These are phyloP conservation scores for Penicillium waksmanii DNA, from an alignment of 495 filamentous ascomycete genomes.

Conservation along the genomic window DNA sequence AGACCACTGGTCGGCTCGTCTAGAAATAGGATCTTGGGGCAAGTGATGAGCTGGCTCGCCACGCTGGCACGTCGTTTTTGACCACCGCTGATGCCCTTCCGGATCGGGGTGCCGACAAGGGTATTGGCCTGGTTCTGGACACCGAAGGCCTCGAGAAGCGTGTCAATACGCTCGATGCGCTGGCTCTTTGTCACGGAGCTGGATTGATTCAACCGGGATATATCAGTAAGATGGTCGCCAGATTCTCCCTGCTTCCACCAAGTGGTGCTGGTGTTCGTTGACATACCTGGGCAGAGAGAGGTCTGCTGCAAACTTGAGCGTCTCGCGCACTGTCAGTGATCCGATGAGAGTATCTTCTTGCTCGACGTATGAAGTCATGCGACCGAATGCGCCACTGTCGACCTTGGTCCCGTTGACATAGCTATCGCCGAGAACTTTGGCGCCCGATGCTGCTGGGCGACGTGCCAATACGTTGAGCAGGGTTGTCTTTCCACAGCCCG, in stretches of 20 bases:
- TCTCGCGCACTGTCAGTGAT: constrained; percentile 75
- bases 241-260: neutral
- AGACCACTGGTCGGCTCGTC: constrained; percentile 84
- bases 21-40: constrained; percentile 76
- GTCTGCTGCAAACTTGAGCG: constrained; percentile 68
- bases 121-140: constrained; percentile 65
- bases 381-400: constrained; percentile 35
- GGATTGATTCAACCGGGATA: constrained; percentile 6
- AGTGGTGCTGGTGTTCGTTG: too few relatives aligned
- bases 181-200: constrained; percentile 49
- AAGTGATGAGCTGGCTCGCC: constrained; percentile 77
- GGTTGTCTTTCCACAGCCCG: constrained; percentile 77
- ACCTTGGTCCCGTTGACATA: constrained; percentile 60
- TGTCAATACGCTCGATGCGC: constrained; percentile 55
- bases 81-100: constrained; percentile 78
- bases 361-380: constrained; percentile 74
- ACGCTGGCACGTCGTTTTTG: constrained; percentile 80
- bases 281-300: constrained; percentile 60
- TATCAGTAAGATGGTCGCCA: neutral
- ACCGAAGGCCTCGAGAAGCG: constrained; percentile 63
- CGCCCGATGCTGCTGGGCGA: constrained; percentile 51
- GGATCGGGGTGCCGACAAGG: constrained; percentile 76
- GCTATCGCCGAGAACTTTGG: constrained; percentile 51
- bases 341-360: constrained; percentile 84
- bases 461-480: constrained; percentile 74